phyloP scores from a whole-genome alignment of 805 yeast genomes.

The Sungouiella thailandica region DNA sequence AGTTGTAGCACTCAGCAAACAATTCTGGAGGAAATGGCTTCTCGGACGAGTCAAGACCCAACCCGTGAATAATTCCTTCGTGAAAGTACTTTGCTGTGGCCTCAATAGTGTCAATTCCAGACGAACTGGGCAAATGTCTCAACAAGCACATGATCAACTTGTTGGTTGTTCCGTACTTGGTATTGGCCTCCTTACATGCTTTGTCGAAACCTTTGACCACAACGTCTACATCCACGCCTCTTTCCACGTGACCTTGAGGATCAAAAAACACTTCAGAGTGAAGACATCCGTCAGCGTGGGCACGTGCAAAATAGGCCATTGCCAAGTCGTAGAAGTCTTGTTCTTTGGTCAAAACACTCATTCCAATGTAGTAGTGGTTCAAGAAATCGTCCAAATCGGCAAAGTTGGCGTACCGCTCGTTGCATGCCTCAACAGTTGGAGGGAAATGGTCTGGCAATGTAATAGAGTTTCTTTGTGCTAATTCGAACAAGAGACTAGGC shows the following conservation, averaged over 20 bases:
- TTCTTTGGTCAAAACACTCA: slow-evolving; percentile 65
- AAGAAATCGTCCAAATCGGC: slow-evolving; percentile 72
- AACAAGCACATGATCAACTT: slow-evolving; percentile 78
- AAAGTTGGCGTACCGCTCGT: slow-evolving; percentile 56
- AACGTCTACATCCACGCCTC: slow-evolving; percentile 55
- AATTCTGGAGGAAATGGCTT: slow-evolving; percentile 71
- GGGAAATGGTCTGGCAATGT: slow-evolving; percentile 62
- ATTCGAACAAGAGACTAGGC: slow-evolving; percentile 65
- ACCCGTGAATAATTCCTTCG: slow-evolving; percentile 61
- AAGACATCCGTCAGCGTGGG: slow-evolving; percentile 51
- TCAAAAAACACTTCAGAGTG: slow-evolving; percentile 81
- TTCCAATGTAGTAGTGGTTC: slow-evolving; percentile 75
- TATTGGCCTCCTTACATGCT: slow-evolving; percentile 61
- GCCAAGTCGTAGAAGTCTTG: slow-evolving; percentile 75
- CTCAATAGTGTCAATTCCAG: slow-evolving; percentile 55
- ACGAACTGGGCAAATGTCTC: slow-evolving; percentile 63
- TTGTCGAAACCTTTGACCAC: slow-evolving; percentile 63
- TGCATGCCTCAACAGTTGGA: slow-evolving; percentile 45
- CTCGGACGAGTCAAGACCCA: slow-evolving; percentile 82
- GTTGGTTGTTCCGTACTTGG: slow-evolving; percentile 57
- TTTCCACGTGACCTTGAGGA: slow-evolving; percentile 76
- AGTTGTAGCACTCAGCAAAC: slow-evolving; percentile 58
- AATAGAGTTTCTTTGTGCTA: slow-evolving; percentile 63
- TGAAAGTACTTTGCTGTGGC: slow-evolving; percentile 47
- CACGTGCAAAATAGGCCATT: slow-evolving; percentile 63